These are phyloP conservation scores for Xylariales sp. DNA, from an alignment of 2,329 filamentous ascomycete genomes.

Conservation along the genomic window DNA sequence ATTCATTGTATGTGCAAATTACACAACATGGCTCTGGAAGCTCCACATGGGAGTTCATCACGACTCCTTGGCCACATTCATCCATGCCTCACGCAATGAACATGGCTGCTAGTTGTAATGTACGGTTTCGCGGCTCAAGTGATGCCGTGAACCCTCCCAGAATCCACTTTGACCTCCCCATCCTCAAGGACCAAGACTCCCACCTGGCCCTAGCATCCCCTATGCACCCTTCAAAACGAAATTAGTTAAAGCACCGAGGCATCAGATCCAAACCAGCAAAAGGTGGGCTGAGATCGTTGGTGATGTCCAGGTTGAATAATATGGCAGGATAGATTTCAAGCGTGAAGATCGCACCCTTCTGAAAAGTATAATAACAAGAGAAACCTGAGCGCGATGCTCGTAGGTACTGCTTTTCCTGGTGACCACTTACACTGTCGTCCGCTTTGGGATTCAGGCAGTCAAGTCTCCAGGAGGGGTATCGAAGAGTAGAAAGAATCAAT, in stretches of 20 bases:
- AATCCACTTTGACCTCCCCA: not conserved
- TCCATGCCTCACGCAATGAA: conserved; percentile 5
- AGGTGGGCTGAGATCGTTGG: conserved; percentile 25
- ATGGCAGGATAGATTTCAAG: not conserved
- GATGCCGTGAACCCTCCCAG: not conserved
- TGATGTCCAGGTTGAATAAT: conserved; percentile 17
- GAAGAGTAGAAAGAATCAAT: conserved; percentile 33
- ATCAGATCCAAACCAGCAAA: conserved; percentile 25
- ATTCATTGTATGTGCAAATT: conserved; percentile 10
- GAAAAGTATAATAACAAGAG: conserved; percentile 22
- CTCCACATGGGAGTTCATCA: conserved; percentile 1
- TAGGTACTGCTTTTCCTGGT: conserved; percentile 25
- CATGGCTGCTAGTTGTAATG: conserved; percentile 11
- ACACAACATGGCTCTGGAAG: conserved; percentile 3
- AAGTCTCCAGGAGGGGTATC: conserved; percentile 39
- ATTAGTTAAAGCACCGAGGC: conserved; percentile 8
- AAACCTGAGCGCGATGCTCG: conserved; percentile 23
- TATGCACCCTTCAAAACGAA: conserved; percentile 3
- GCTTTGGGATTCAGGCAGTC: conserved; percentile 16
- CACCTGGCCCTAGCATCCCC: not conserved
- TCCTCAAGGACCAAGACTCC: not conserved
- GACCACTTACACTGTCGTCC: conserved; percentile 17
- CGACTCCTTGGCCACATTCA: conserved; percentile 4
- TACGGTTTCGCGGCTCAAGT: conserved; percentile 1
- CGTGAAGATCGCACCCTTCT: conserved; percentile 4